Evolutionary conservation across 495 filamentous ascomycete species (phyloP), one percentile per base, ranked within the genome.

Genomic region (Aspergillus ostianus): DNA sequence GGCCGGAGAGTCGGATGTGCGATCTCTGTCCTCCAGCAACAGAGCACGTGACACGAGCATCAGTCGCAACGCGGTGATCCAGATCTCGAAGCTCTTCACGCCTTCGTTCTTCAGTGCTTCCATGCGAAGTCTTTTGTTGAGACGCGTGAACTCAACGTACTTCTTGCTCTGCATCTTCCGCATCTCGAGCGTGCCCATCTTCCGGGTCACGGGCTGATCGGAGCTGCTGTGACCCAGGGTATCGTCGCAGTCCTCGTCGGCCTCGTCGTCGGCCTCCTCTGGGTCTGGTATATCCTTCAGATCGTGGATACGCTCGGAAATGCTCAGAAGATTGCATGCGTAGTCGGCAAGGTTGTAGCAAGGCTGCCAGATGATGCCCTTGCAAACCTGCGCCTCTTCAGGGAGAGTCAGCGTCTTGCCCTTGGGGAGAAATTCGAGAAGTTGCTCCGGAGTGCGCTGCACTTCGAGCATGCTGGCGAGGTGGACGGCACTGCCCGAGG

Each of bases 241-340:
- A 45, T 47, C 15, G 21, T 57, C 54, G 4, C 47, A 30, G 19
- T 57, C 50, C 6, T 65, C 49, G 20, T 51, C 26, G 5, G 45
- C 51, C 6, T 64, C 56, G 10, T 36, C 46, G 0, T 58, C 59
- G 2, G 41, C 49, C 0, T 57, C 59, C 6, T 64, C 48, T 1
- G 65, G 63, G 23, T 61, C 66, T 7, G 58, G 51, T 7, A 55
- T 45, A 15, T 54, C 19, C 17, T 62, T 62, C 15, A 20, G 12
- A 15, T 65, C 51, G 13, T 64, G 62, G 41, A 71, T 47, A 64
- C 81, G 80, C 48, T 83, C 74, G 0, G 80, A 71, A 20, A 89
- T 74, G 53, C 84, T 77, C 57, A 90, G 71, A 27, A 90, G 66
- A 59, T 82, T 66, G 7, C 84, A 48, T 17, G 67, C 67, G 19